Evolutionary conservation across 106 monocot genomes (phyloP).

Genomic region (Platanthera guangdongensis): DNA sequence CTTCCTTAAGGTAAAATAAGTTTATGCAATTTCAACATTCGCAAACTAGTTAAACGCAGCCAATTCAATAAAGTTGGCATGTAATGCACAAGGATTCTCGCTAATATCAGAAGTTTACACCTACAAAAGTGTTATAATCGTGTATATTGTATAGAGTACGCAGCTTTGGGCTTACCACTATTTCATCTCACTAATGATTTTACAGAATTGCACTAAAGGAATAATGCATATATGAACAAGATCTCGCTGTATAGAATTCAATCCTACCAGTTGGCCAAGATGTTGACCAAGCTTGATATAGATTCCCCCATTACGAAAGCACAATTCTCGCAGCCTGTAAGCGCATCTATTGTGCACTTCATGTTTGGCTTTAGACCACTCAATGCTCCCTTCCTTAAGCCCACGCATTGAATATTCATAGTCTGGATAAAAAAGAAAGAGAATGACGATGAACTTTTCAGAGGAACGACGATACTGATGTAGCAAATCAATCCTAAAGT

Average conservation of each 20-base stretch:
- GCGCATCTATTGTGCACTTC: slow-evolving; percentile 67
- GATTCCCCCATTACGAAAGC: slow-evolving; percentile 92
- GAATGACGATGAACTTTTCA: neutral
- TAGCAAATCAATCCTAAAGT: neutral
- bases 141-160: neutral
- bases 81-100: neutral
- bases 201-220: neutral
- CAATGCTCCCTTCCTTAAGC: slow-evolving; percentile 54
- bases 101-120: neutral
- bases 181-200: neutral
- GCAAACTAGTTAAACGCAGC: neutral
- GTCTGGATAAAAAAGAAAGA: slow-evolving; percentile 27
- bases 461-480: neutral
- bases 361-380: slow-evolving; percentile 50
- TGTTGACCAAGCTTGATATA: slow-evolving; percentile 98
- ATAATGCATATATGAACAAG: neutral
- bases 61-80: neutral
- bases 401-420: slow-evolving; percentile 70
- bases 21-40: too few relatives aligned
- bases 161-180: too few relatives aligned
- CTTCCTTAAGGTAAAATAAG: too few relatives aligned
- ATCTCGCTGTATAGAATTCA: neutral
- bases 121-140: neutral
- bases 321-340: slow-evolving; percentile 61
- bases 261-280: slow-evolving; percentile 67